These are phyloP conservation scores for Allantophomopsis lycopodina DNA, from an alignment of 2,329 filamentous ascomycete species.

Conservation along the genomic window DNA sequence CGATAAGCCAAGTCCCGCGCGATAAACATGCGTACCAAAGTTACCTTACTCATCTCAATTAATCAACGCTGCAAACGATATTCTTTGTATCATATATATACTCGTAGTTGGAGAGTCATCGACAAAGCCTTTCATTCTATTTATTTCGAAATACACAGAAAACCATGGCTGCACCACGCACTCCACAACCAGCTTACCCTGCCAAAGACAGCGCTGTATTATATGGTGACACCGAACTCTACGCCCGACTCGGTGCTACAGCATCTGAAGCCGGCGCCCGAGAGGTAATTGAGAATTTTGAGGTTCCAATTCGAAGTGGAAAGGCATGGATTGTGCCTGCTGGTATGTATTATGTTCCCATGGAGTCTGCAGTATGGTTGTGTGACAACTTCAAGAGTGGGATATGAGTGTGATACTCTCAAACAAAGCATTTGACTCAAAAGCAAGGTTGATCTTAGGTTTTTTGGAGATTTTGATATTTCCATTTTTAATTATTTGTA, in stretches of 20 bases:
- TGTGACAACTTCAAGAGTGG: too few relatives aligned
- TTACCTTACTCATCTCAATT: too few relatives aligned
- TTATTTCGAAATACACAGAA: too few relatives aligned
- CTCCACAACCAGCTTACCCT: conserved; percentile 6
- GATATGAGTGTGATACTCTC: too few relatives aligned
- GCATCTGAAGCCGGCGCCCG: conserved; percentile 5
- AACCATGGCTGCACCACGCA: conserved; percentile 1
- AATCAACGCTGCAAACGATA: too few relatives aligned
- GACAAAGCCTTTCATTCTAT: too few relatives aligned
- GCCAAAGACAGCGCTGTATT: conserved; percentile 9
- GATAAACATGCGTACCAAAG: too few relatives aligned
- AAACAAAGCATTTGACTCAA: neutral
- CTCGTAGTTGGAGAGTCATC: too few relatives aligned
- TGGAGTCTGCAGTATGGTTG: too few relatives aligned
- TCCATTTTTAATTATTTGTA: neutral
- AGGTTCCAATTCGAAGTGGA: conserved; percentile 60
- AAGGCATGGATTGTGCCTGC: conserved; percentile 54
- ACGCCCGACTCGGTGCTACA: conserved; percentile 7
- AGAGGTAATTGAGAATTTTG: conserved; percentile 33
- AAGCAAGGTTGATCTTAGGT: neutral
- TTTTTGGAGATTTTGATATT: neutral
- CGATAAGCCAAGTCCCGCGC: too few relatives aligned
- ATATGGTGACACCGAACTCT: conserved; percentile 12
- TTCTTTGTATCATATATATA: too few relatives aligned
- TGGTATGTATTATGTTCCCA: conserved; percentile 6